phyloP scores from a whole-genome alignment of 768 basidiomycete species.

The Paxillus rubicundulus region DNA sequence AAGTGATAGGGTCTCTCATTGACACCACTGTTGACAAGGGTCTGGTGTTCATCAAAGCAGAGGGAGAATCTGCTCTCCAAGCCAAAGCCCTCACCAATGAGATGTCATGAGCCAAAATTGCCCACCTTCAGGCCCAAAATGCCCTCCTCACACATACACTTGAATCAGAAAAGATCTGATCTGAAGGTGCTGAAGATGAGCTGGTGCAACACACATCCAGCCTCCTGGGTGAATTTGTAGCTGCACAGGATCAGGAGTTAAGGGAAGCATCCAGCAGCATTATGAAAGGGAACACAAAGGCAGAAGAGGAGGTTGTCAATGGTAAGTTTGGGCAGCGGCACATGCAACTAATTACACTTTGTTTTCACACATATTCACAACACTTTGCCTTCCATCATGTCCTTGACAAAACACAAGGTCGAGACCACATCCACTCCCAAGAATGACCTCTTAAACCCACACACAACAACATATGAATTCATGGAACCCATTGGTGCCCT shows the following conservation, averaged over 20 bases:
- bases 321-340: constrained; percentile 49
- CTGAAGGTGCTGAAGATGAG: constrained; percentile 67
- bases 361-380: neutral
- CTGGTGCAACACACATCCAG: constrained; percentile 69
- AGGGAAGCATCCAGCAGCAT: constrained; percentile 52
- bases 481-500: constrained; percentile 77
- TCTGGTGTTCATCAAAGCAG: constrained; percentile 51
- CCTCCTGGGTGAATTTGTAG: constrained; percentile 68
- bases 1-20: constrained; percentile 55
- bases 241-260: no score
- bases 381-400: constrained; percentile 11
- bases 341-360: constrained; percentile 31
- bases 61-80: constrained; percentile 50
- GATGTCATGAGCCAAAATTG: constrained; percentile 51
- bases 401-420: constrained; percentile 13
- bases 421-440: neutral
- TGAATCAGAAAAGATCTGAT: constrained; percentile 61
- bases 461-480: constrained; percentile 76
- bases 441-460: constrained; percentile 57
- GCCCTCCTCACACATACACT: no score
- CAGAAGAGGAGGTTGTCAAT: constrained; percentile 52
- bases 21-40: constrained; percentile 61
- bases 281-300: constrained; percentile 53
- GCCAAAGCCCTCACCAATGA: constrained; percentile 47
- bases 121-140: constrained; percentile 64